These are phyloP conservation scores for Colletotrichum sidae DNA, from an alignment of 2,329 filamentous ascomycete genomes.

Conservation along the genomic window DNA sequence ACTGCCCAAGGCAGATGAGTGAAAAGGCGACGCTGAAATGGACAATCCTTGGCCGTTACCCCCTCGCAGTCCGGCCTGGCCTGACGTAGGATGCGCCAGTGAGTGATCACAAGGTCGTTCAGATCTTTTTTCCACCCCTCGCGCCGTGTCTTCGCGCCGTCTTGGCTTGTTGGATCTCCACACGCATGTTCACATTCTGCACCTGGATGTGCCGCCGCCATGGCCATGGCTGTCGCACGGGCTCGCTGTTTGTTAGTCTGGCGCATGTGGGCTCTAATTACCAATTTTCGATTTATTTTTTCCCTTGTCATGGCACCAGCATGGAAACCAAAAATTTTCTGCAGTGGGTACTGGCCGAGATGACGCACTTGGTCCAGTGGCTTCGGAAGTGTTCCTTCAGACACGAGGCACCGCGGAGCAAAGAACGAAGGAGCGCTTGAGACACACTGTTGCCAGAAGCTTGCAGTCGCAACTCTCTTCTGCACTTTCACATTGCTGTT, in stretches of 20 bases:
- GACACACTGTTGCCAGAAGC: no score
- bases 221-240: background rate
- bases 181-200: background rate
- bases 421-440: no score
- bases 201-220: background rate
- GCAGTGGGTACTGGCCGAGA: slow-evolving; percentile 2
- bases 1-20: no score
- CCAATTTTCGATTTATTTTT: background rate
- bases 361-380: background rate
- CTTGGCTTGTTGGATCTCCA: background rate
- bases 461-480: no score
- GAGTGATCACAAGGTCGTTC: slow-evolving; percentile 37
- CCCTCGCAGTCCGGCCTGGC: slow-evolving; percentile 20
- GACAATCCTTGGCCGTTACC: slow-evolving; percentile 25
- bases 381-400: no score
- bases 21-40: background rate
- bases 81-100: slow-evolving; percentile 28
- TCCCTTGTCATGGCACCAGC: background rate
- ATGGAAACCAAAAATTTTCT: background rate
- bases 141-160: background rate
- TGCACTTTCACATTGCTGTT: no score
- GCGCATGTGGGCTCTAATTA: slow-evolving; percentile 17
- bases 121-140: slow-evolving; percentile 28
- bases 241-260: slow-evolving; percentile 10
- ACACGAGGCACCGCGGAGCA: no score